phyloP scores from a whole-genome alignment of 495 filamentous ascomycete species.

The Xylaria scruposa region DNA sequence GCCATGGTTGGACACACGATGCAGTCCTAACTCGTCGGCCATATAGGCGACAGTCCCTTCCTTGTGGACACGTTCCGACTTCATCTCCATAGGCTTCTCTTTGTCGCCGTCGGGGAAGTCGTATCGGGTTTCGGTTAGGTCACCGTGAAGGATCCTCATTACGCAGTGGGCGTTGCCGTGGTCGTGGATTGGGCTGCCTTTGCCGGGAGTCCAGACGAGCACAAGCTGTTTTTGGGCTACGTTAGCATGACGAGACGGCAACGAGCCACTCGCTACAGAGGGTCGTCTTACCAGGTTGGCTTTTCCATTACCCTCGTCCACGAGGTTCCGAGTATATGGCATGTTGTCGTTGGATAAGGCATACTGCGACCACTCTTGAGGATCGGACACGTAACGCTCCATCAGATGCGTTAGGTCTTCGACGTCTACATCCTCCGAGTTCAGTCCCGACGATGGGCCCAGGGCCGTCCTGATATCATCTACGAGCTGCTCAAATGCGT shows the following conservation, averaged over 20 bases:
- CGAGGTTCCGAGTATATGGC: slow-evolving; percentile 85
- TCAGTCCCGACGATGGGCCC: slow-evolving; percentile 78
- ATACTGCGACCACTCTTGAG: slow-evolving; percentile 74
- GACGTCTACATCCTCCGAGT: slow-evolving; percentile 79
- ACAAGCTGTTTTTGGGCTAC: slow-evolving; percentile 62
- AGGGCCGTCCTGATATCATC: slow-evolving; percentile 71
- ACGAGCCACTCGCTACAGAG: background rate
- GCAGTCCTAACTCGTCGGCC: slow-evolving; percentile 83
- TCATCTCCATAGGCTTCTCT: slow-evolving; percentile 59
- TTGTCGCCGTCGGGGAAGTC: slow-evolving; percentile 67
- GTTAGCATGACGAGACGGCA: slow-evolving; percentile 12
- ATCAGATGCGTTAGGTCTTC: slow-evolving; percentile 70
- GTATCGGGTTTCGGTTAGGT: slow-evolving; percentile 80
- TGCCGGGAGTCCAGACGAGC: slow-evolving; percentile 92
- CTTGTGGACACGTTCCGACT: slow-evolving; percentile 59
- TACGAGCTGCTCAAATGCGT: slow-evolving; percentile 76
- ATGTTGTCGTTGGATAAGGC: slow-evolving; percentile 68
- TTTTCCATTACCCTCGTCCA: slow-evolving; percentile 90
- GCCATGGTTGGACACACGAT: slow-evolving; percentile 79
- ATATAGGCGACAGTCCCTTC: slow-evolving; percentile 82
- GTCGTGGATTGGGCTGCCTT: slow-evolving; percentile 84
- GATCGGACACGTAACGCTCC: slow-evolving; percentile 69
- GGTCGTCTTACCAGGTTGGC: slow-evolving; percentile 74
- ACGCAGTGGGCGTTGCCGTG: slow-evolving; percentile 83
- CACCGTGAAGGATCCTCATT: slow-evolving; percentile 75